Base-by-base conservation (phyloP, 805 yeast species). In the Kuraishia hungarica region DNA sequence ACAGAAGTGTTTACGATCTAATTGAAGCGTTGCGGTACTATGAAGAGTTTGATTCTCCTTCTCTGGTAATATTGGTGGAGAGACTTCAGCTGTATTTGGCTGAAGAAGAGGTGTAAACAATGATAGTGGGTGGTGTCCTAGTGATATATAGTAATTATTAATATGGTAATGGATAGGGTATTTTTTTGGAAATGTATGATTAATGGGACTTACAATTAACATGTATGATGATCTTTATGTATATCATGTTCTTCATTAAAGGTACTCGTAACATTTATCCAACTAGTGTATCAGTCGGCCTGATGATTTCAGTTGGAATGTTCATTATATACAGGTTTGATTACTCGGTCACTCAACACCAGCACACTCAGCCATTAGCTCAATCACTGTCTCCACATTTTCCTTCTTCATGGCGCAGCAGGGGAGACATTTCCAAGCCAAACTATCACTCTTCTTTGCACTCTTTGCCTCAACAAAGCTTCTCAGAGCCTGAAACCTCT, bases 381-480 rank as follows among this genome's bases (percentile, higher is more conserved):
- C 67, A 22, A 91, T 78, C 57, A 92, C 80, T 26, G 73, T 74
- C 54, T 89, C 92, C 13, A 90, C 76, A 61, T 90, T 91, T 62
- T 87, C 89, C 22, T 77, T 80, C 47, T 78, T 78, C 61, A 78
- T 70, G 0, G 98, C 97, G 70, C 97, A 88, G 49, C 92, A 86
- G 0, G 98, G 97, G 2, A 91, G 78, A 20, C 83, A 76, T 56
- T 82, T 81, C 96, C 96, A 90, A 4, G 61, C 61, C 11, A 17
- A 35, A 35, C 17, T 13, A 17, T 35, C n/a, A 15, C 43, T 13
- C n/a, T 13, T 35, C 17, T 35, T 35, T 35, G 43, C 43, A 13
- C n/a, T 35, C 48, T 68, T 67, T 19, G 60, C 58, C 5, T 67
- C 67, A n/a, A 81, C 80, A 61, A 69, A 80, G 0, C 67, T 65